Conservation (phyloP, 2,329 filamentous ascomycete genomes). For the Penicillium sp. region DNA sequence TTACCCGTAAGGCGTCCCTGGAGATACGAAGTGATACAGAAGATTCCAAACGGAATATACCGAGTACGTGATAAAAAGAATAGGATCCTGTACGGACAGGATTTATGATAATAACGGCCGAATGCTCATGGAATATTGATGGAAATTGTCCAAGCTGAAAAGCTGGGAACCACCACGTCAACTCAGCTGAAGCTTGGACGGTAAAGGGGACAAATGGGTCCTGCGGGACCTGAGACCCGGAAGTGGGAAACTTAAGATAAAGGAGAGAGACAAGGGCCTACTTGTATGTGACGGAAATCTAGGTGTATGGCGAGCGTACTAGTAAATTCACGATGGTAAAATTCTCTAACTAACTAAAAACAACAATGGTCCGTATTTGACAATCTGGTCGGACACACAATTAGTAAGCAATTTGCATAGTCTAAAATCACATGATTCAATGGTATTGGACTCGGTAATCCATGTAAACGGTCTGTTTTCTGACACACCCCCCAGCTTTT, state of each 20-base stretch:
- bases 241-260: neutral
- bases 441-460: no score
- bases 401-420: no score
- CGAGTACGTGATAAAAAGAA: neutral
- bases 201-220: constrained; percentile 7
- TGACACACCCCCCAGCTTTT: no score
- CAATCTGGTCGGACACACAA: no score
- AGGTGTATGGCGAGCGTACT: no score
- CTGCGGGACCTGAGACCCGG: neutral
- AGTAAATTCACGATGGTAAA: no score
- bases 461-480: no score
- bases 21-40: neutral
- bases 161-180: constrained; percentile 3
- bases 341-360: no score
- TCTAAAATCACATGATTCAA: no score
- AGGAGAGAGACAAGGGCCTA: neutral
- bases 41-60: constrained; percentile 2
- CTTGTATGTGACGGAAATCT: no score
- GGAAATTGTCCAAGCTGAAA: constrained; percentile 19
- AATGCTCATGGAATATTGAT: constrained; percentile 1
- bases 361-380: no score
- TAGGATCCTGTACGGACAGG: neutral
- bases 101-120: neutral
- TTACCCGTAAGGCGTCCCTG: constrained; percentile 1
- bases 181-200: constrained; percentile 2